Conservation (phyloP, 306 rosid species). For the Fagus crenata region DNA sequence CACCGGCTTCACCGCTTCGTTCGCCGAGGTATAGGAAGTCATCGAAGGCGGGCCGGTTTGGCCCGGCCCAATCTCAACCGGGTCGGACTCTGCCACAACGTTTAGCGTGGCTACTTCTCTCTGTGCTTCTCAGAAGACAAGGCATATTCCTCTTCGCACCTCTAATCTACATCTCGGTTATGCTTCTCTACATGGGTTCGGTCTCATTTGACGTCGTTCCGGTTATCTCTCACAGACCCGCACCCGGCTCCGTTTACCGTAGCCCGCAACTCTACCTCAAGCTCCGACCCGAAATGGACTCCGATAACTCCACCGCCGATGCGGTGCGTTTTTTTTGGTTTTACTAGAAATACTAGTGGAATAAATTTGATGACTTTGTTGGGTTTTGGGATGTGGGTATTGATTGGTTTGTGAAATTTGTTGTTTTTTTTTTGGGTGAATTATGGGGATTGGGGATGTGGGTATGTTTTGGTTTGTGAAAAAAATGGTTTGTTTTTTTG, state of each 20-base stretch:
- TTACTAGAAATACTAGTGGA: neutral
- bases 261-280: slow-evolving; percentile 70
- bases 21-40: slow-evolving; percentile 67
- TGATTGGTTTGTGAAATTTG: slow-evolving; percentile 10
- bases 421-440: neutral
- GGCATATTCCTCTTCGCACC: slow-evolving; percentile 97
- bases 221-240: slow-evolving; percentile 60
- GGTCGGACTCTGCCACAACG: slow-evolving; percentile 58
- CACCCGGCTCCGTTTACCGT: slow-evolving; percentile 78
- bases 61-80: slow-evolving; percentile 59
- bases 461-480: neutral
- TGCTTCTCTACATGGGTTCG: slow-evolving; percentile 87
- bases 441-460: neutral
- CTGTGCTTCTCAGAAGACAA: slow-evolving; percentile 79
- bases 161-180: slow-evolving; percentile 79
- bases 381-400: slow-evolving; percentile 16
- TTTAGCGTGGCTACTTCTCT: slow-evolving; percentile 64
- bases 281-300: slow-evolving; percentile 68
- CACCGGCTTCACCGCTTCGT: slow-evolving; percentile 82
- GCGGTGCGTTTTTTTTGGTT: slow-evolving; percentile 51
- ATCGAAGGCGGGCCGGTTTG: slow-evolving; percentile 1
- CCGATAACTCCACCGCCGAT: slow-evolving; percentile 70
- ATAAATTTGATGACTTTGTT: neutral
- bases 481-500: neutral
- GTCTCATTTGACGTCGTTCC: slow-evolving; percentile 76